Base-by-base conservation (phyloP, 108 stramenopile species). In the Aurantiochytrium sp. region DNA sequence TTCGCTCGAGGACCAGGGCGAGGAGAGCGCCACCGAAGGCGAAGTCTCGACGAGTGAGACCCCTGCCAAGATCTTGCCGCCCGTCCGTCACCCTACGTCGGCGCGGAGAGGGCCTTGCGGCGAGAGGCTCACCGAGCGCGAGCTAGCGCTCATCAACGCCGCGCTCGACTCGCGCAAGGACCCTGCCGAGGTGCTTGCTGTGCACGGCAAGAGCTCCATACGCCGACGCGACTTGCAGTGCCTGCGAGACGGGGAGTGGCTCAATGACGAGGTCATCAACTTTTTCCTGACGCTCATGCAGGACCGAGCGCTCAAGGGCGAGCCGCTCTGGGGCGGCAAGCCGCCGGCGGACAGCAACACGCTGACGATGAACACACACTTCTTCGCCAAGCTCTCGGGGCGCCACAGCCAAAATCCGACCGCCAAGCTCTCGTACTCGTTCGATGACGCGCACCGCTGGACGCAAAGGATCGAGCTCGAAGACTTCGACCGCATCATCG, bases 181-280 rank as follows among this genome's bases (percentile, higher is more conserved):
- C 24, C 73, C 36, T 12, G 3, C 8, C 24, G 36, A 42, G 45
- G 45, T 81, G 6, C 39, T 81, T 24, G 73, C 73, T n/a, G n/a
- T 12, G 21, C 8, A 39, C 17, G 73, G 42, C 12, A 2, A 6
- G 39, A 81, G 10, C 15, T 22, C 12, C 36, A 81, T 81, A 6
- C 6, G 10, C 12, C 73, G 73, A 12, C 27, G 27, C 19, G 42
- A 81, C 19, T 42, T 81, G 39, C 30, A 27, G 39, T 48, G 42
- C 30, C 73, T 81, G 6, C 45, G 30, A 48, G 73, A 81, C 45
- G 73, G 73, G 50, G 45, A 81, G 12, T 81, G 73, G 73, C 73
- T 81, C 42, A 81, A 81, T 48, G 73, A 81, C 45, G 42, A 81
- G 24, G 73, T 81, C 10, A 81, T 81, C 39, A 81, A 81, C 24